Evolutionary conservation across 352 stramenopile genomes (phyloP).

Genomic region (Pythium diclinum): DNA sequence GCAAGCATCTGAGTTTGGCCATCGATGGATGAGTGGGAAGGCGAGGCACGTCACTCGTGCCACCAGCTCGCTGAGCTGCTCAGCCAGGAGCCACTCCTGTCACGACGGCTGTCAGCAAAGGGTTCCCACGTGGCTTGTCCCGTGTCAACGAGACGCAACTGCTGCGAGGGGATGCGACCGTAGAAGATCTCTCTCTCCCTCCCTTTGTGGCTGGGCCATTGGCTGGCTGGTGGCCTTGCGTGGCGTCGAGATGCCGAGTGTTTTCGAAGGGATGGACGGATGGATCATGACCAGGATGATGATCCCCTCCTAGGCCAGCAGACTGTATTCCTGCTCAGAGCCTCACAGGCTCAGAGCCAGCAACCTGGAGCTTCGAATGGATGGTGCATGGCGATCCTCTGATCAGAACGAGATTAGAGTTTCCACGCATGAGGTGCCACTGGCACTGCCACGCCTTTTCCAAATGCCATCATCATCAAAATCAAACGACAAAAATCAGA

Average conservation of each 20-base stretch:
- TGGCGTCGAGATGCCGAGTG: background rate
- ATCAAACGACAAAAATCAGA: background rate
- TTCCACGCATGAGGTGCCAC: background rate
- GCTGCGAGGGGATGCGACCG: background rate
- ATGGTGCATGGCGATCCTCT: background rate
- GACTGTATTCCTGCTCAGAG: too few relatives aligned
- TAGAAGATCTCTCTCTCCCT: background rate
- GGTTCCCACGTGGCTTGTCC: constrained; percentile 6
- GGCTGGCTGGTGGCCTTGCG: too few relatives aligned
- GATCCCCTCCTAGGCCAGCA: too few relatives aligned
- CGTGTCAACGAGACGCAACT: background rate
- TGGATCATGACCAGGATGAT: background rate
- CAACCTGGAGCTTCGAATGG: background rate
- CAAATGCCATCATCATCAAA: background rate
- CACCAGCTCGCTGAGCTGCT: background rate
- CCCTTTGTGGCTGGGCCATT: too few relatives aligned
- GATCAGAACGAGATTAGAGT: background rate
- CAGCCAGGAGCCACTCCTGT: constrained; percentile 7
- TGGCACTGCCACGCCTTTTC: too few relatives aligned
- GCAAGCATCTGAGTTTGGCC: background rate
- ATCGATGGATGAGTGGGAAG: background rate
- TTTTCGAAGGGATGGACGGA: background rate
- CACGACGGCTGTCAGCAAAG: constrained; percentile 3
- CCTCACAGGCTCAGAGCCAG: too few relatives aligned
- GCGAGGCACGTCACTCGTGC: background rate